Conservation (phyloP, 2,329 filamentous ascomycete genomes). For the Cladophialophora carrionii region DNA sequence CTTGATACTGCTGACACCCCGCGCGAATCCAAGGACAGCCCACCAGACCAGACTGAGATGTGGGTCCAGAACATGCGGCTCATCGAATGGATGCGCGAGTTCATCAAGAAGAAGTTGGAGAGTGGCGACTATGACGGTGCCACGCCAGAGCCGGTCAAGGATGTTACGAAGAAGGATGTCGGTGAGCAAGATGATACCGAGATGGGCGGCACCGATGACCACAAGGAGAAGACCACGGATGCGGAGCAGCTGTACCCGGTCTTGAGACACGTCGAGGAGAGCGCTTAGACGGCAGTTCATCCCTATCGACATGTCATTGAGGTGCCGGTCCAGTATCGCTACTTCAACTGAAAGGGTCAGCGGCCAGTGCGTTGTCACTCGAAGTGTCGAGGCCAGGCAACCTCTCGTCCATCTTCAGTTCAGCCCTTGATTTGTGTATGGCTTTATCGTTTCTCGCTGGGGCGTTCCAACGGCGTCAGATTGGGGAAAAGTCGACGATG, state of each 20-base stretch:
- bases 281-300: constrained; percentile 13
- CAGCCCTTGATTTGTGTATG: not conserved
- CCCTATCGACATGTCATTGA: not conserved
- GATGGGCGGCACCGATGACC: constrained; percentile 45
- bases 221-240: constrained; percentile 35
- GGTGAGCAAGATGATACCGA: constrained; percentile 49
- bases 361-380: not conserved
- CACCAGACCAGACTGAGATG: constrained; percentile 43
- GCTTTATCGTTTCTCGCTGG: not conserved
- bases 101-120: constrained; percentile 60
- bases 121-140: constrained; percentile 53
- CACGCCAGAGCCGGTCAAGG: not conserved
- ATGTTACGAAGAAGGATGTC: constrained; percentile 33
- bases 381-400: not conserved
- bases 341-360: not conserved
- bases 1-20: constrained; percentile 32
- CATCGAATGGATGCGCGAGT: constrained; percentile 62
- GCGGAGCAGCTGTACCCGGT: constrained; percentile 39
- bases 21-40: constrained; percentile 40
- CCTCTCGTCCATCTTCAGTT: not conserved
- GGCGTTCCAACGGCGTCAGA: not conserved
- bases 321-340: not conserved
- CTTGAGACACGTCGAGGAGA: constrained; percentile 36
- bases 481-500: not conserved
- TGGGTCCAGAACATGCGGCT: constrained; percentile 69